Conservation (phyloP, 495 filamentous ascomycete species). For the Penicillium goetzii region DNA sequence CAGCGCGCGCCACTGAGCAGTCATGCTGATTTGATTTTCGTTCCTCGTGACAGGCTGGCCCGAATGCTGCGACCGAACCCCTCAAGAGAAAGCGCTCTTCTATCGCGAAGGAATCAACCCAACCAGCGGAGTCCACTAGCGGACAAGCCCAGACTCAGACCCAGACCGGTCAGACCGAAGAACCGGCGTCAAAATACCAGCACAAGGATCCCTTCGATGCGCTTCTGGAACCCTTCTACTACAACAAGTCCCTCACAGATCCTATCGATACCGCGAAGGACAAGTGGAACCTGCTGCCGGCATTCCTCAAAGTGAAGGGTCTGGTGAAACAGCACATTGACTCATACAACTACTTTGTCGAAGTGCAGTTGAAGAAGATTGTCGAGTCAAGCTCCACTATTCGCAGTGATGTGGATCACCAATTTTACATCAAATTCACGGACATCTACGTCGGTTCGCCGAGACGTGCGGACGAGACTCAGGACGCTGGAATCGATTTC, state of each 20-base stretch:
- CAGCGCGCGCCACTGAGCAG: neutral
- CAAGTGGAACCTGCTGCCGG: conserved; percentile 95
- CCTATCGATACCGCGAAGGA: conserved; percentile 91
- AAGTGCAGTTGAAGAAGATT: conserved; percentile 94
- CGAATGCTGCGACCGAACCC: conserved; percentile 13
- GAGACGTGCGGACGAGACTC: conserved; percentile 69
- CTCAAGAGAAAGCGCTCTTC: conserved; percentile 27
- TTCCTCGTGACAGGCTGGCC: conserved; percentile 6
- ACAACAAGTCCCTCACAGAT: conserved; percentile 89
- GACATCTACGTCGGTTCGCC: conserved; percentile 84
- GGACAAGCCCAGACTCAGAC: neutral
- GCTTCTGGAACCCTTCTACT: conserved; percentile 92
- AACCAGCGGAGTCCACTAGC: conserved; percentile 12
- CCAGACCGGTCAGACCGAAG: conserved; percentile 9
- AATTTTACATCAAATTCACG: conserved; percentile 86
- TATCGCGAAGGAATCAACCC: conserved; percentile 20
- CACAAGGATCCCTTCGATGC: conserved; percentile 71
- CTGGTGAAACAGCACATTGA: conserved; percentile 97
- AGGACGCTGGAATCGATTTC: conserved; percentile 58
- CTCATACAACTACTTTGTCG: conserved; percentile 96
- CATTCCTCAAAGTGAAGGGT: conserved; percentile 96
- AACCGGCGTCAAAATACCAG: conserved; percentile 34
- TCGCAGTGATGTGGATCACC: conserved; percentile 83
- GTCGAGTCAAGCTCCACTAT: conserved; percentile 84
- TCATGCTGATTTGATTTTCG: conserved; percentile 13